Conservation (phyloP, 306 rosid species). For the Sphenostylis stenocarpa region DNA sequence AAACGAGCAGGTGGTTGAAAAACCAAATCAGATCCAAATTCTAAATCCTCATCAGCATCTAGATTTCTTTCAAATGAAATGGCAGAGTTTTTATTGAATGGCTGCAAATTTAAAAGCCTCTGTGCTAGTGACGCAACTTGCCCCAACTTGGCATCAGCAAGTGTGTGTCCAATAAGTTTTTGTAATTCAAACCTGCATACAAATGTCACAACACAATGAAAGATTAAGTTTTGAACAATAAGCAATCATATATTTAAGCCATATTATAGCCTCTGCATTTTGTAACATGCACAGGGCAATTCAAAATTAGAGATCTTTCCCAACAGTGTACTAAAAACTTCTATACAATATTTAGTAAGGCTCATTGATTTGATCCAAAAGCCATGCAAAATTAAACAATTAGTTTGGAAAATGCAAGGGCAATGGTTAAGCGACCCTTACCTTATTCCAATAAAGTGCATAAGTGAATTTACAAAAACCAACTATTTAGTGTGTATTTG, state of each 20-base stretch:
- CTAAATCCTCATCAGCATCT: slow-evolving; percentile 44
- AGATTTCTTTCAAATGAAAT: slow-evolving; percentile 34
- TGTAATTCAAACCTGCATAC: slow-evolving; percentile 70
- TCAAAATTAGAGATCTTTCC: slow-evolving; percentile 6
- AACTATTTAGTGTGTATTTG: background rate
- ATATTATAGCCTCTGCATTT: slow-evolving; percentile 16
- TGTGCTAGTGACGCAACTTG: slow-evolving; percentile 69
- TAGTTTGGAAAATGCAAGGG: background rate
- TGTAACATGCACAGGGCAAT: slow-evolving; percentile 3
- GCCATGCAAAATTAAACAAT: background rate
- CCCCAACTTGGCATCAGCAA: slow-evolving; percentile 63
- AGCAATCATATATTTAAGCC: slow-evolving; percentile 17
- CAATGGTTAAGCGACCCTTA: background rate
- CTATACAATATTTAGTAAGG: background rate
- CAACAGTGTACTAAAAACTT: slow-evolving; percentile 23
- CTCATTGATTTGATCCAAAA: background rate
- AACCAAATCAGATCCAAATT: slow-evolving; percentile 84
- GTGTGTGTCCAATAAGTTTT: slow-evolving; percentile 60
- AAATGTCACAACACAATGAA: slow-evolving; percentile 26
- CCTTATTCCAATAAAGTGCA: background rate
- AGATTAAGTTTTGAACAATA: slow-evolving; percentile 25
- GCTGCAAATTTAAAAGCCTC: slow-evolving; percentile 61
- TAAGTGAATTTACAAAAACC: background rate
- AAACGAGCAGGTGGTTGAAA: slow-evolving; percentile 83
- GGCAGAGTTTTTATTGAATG: slow-evolving; percentile 40